Conservation (phyloP, 805 yeast species). For the Ascoidea asiatica region DNA sequence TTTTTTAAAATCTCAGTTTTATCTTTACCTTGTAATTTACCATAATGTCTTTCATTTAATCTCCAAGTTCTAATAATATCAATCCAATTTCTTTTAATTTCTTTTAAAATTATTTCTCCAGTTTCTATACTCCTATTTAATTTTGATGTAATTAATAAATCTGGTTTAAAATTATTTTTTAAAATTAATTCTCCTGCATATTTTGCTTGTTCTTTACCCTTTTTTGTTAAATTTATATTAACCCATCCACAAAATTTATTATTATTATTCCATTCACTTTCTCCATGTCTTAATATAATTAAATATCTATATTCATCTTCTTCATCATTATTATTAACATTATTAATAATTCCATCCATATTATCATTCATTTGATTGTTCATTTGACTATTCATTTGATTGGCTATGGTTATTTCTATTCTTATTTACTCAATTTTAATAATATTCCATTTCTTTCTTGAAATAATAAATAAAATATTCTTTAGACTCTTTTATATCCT, state of each 20-base stretch:
- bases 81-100: slow-evolving; percentile 15
- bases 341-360: no score
- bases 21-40: slow-evolving; percentile 66
- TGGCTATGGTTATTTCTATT: no score
- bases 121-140: slow-evolving; percentile 35
- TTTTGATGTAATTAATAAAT: slow-evolving; percentile 31
- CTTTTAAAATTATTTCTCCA: slow-evolving; percentile 31
- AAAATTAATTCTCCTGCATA: slow-evolving; percentile 47
- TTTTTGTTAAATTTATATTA: slow-evolving; percentile 72
- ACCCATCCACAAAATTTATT: slow-evolving; percentile 77
- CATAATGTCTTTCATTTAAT: slow-evolving; percentile 76
- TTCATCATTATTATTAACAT: no score
- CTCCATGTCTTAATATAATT: slow-evolving; percentile 68
- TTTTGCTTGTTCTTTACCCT: slow-evolving; percentile 74
- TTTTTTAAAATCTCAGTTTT: slow-evolving; percentile 51
- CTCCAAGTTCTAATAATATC: slow-evolving; percentile 62
- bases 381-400: no score
- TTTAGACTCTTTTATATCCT: no score
- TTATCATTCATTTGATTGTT: no score
- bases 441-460: no score
- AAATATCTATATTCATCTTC: no score
- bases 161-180: slow-evolving; percentile 26
- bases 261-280: slow-evolving; percentile 88
- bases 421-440: no score
- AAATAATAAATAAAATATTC: no score